Conservation (phyloP, 768 basidiomycete species). For the Galerina sulciceps region DNA sequence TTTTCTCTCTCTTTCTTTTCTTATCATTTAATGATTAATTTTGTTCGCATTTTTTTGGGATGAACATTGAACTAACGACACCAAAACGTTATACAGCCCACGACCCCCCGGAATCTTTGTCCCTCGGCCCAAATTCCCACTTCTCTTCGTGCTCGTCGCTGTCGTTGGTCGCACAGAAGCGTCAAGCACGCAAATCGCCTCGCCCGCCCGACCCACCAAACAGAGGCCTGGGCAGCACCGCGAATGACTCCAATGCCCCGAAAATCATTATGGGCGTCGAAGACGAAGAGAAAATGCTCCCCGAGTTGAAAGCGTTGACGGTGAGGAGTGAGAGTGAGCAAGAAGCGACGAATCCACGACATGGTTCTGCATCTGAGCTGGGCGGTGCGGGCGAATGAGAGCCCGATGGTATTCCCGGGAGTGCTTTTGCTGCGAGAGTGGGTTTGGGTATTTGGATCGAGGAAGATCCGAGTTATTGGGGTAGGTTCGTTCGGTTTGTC, state of each 20-base stretch:
- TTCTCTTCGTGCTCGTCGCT: not conserved
- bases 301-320: slow-evolving; percentile 34
- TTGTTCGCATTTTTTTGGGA: not conserved
- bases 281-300: slow-evolving; percentile 52
- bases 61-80: not conserved
- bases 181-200: slow-evolving; percentile 17
- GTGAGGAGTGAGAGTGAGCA: slow-evolving; percentile 10
- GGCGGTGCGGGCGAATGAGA: slow-evolving; percentile 1
- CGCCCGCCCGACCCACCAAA: not conserved
- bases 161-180: not conserved
- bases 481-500: not conserved
- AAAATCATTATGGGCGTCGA: too few relatives aligned
- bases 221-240: not conserved
- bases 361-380: not conserved
- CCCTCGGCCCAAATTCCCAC: too few relatives aligned
- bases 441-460: too few relatives aligned
- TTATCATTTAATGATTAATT: not conserved
- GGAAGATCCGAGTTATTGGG: too few relatives aligned
- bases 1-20: not conserved
- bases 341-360: not conserved
- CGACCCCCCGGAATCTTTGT: not conserved
- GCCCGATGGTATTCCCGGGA: too few relatives aligned
- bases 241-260: too few relatives aligned
- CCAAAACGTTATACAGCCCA: not conserved
- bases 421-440: not conserved